Conservation (phyloP, 164 flowering plant genomes). For the Saururus chinensis region DNA sequence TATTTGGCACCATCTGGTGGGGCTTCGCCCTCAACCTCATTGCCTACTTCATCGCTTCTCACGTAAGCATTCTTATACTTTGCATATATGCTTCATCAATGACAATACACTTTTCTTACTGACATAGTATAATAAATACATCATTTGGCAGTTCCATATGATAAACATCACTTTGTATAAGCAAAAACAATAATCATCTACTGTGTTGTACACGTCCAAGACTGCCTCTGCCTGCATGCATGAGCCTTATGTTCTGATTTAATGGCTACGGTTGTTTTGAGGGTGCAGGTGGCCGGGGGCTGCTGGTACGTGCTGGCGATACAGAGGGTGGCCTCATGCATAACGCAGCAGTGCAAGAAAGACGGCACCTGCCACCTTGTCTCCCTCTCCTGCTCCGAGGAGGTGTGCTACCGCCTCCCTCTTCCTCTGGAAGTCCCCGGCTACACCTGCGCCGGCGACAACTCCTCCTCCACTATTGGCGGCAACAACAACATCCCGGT, state of each 20-base stretch:
- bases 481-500: slow-evolving; percentile 13
- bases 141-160: neutral
- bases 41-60: slow-evolving; percentile 94
- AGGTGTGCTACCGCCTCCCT: slow-evolving; percentile 59
- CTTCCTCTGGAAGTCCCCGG: slow-evolving; percentile 19
- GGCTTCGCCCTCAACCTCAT: slow-evolving; percentile 87
- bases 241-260: too few relatives aligned
- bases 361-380: slow-evolving; percentile 33
- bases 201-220: neutral
- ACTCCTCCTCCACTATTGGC: slow-evolving; percentile 20
- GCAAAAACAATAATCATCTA: too few relatives aligned
- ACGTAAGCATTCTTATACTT: slow-evolving; percentile 33
- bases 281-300: slow-evolving; percentile 94
- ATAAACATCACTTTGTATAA: too few relatives aligned
- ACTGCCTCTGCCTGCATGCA: too few relatives aligned
- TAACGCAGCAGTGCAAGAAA: slow-evolving; percentile 46
- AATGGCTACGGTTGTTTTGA: too few relatives aligned
- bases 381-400: slow-evolving; percentile 62
- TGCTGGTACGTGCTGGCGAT: slow-evolving; percentile 97
- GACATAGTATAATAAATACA: too few relatives aligned
- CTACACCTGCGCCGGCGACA: slow-evolving; percentile 36
- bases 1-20: slow-evolving; percentile 99
- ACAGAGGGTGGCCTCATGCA: slow-evolving; percentile 78
- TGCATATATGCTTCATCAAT: too few relatives aligned
- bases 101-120: too few relatives aligned